Conservation (phyloP, 108 stramenopile genomes). For the Phaeodactylum tricornutum region DNA sequence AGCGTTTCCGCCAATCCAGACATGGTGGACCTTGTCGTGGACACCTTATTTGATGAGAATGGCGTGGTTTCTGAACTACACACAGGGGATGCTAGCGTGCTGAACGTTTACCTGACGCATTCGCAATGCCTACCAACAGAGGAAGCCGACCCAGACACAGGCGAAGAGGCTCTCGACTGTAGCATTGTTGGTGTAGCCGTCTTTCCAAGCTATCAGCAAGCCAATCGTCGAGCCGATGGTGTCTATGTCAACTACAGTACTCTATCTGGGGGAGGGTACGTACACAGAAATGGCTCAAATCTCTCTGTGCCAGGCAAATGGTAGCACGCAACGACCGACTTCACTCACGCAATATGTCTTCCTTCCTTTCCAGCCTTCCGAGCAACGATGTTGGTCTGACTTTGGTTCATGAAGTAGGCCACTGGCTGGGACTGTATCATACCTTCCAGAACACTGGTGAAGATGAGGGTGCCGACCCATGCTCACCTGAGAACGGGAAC, state of each 20-base stretch:
- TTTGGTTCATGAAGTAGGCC: slow-evolving; percentile 25
- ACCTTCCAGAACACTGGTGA: too few species aligned
- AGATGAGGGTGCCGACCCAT: neutral
- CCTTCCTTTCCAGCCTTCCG: neutral
- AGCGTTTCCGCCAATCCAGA: neutral
- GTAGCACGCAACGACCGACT: neutral
- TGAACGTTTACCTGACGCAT: too few species aligned
- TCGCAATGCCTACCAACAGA: too few species aligned
- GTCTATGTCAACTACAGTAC: neutral
- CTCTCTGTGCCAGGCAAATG: neutral
- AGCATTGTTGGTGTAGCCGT: too few species aligned
- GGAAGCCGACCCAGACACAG: too few species aligned
- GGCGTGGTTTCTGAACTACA: too few species aligned
- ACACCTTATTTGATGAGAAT: too few species aligned
- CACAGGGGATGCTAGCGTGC: neutral
- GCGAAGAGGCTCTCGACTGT: too few species aligned
- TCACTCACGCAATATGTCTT: neutral
- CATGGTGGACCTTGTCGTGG: too few species aligned
- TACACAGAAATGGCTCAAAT: neutral
- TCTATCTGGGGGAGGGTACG: neutral
- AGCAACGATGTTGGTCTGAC: slow-evolving; percentile 22
- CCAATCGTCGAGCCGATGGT: too few species aligned
- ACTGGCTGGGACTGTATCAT: slow-evolving; percentile 34
- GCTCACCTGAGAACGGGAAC: too few species aligned
- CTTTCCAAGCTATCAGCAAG: too few species aligned